phyloP scores from a whole-genome alignment of 495 filamentous ascomycete genomes.

The Xanthoparmelia taractica region DNA sequence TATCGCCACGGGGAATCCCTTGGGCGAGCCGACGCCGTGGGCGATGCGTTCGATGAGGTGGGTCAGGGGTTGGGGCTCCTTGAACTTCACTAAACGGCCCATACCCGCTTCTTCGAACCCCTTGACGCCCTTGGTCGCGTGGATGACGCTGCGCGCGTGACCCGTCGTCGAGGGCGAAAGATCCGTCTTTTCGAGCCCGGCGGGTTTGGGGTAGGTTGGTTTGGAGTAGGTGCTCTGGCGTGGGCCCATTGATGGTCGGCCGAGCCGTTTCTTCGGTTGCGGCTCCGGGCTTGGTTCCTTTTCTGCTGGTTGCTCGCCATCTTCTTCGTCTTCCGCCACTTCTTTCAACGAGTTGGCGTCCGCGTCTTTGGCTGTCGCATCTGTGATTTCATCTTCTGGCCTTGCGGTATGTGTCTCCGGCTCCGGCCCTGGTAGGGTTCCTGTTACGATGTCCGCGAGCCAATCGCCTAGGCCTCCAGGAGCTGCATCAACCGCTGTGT shows the following conservation, averaged over 20 bases:
- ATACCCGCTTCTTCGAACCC: conserved; percentile 64
- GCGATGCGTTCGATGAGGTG: conserved; percentile 56
- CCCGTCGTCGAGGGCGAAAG: conserved; percentile 25
- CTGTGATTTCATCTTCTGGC: not conserved
- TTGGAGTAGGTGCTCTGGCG: conserved; percentile 34
- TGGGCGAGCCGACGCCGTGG: conserved; percentile 51
- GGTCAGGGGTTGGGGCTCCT: conserved; percentile 48
- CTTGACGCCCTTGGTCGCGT: conserved; percentile 35
- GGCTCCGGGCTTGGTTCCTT: not conserved
- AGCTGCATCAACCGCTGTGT: conserved; percentile 88
- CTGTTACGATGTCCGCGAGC: conserved; percentile 80
- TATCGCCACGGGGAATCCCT: conserved; percentile 60
- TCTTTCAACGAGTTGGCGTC: conserved; percentile 14
- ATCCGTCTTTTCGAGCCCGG: conserved; percentile 24
- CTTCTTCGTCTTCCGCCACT: conserved; percentile 10
- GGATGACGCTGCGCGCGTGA: conserved; percentile 48
- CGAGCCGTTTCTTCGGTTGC: conserved; percentile 16
- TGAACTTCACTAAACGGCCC: conserved; percentile 64
- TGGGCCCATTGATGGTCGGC: conserved; percentile 16
- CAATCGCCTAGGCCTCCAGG: conserved; percentile 86
- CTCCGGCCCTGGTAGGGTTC: conserved; percentile 34
- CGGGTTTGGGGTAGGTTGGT: conserved; percentile 35
- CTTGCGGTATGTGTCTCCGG: conserved; percentile 25
- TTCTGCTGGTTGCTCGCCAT: not conserved
- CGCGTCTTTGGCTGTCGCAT: conserved; percentile 1